Evolutionary conservation across 495 filamentous ascomycete genomes (phyloP).

Genomic region (Poronia punctata): DNA sequence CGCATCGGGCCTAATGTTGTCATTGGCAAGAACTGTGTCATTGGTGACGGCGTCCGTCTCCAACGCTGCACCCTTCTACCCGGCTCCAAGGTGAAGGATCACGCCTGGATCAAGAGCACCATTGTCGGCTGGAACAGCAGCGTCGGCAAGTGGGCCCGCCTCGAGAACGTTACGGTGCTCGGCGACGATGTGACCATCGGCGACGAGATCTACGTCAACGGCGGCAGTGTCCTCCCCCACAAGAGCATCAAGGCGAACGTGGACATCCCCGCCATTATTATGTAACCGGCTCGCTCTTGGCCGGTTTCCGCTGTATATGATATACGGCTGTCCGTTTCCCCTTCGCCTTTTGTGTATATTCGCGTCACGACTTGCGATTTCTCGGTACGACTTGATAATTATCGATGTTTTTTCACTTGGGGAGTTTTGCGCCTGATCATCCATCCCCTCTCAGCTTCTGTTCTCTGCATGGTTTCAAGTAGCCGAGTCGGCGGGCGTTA

Average conservation of each 20-base stretch:
- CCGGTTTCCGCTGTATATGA: slow-evolving; percentile 2
- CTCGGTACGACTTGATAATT: slow-evolving; percentile 24
- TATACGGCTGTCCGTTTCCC: neutral
- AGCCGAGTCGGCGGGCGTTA: slow-evolving; percentile 9
- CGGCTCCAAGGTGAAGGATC: slow-evolving; percentile 93
- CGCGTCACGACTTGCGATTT: slow-evolving; percentile 11
- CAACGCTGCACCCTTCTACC: slow-evolving; percentile 89
- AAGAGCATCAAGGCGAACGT: slow-evolving; percentile 99
- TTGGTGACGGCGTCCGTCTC: slow-evolving; percentile 91
- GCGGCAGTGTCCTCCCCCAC: slow-evolving; percentile 90
- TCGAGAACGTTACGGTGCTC: slow-evolving; percentile 96
- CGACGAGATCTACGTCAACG: slow-evolving; percentile 98
- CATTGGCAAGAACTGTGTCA: slow-evolving; percentile 88
- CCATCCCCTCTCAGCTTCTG: slow-evolving; percentile 10
- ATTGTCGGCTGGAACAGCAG: slow-evolving; percentile 99
- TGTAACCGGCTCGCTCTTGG: slow-evolving; percentile 44
- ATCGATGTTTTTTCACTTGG: slow-evolving; percentile 12
- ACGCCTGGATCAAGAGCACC: slow-evolving; percentile 98
- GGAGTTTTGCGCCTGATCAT: slow-evolving; percentile 3
- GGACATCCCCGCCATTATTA: slow-evolving; percentile 84
- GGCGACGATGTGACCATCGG: slow-evolving; percentile 99
- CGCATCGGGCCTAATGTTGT: slow-evolving; percentile 97
- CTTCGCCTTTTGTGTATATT: slow-evolving; percentile 18
- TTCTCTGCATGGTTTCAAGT: slow-evolving; percentile 4
- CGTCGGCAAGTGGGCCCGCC: slow-evolving; percentile 88